Conservation (phyloP, 805 yeast species). For the Candida golubevii region DNA sequence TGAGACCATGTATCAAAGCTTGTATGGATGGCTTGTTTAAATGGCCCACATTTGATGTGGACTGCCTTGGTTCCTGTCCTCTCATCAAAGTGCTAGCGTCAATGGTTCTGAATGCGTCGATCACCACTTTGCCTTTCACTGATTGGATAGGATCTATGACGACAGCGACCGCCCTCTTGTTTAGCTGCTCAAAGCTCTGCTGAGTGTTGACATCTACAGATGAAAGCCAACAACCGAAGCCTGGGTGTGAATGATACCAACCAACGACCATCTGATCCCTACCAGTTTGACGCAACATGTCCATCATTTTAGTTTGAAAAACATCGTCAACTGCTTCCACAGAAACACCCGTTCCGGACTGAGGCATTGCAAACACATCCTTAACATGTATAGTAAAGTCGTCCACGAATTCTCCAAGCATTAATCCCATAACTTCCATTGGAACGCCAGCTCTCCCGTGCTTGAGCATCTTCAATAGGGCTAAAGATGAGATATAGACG, state of each 20-base stretch:
- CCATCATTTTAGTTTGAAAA: constrained; percentile 99
- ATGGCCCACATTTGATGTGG: constrained; percentile 93
- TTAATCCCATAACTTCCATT: constrained; percentile 90
- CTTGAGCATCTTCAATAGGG: constrained; percentile 91
- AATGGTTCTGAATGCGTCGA: constrained; percentile 95
- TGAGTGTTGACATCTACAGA: constrained; percentile 97
- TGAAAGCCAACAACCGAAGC: constrained; percentile 99
- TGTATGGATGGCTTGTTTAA: constrained; percentile 95
- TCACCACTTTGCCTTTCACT: constrained; percentile 97
- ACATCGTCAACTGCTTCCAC: constrained; percentile 99
- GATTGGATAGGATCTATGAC: constrained; percentile 98
- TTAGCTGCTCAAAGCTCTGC: constrained; percentile 94
- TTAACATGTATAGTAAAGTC: constrained; percentile 95
- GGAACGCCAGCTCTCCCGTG: constrained; percentile 92
- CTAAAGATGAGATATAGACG: constrained; percentile 92
- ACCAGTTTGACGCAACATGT: constrained; percentile 98
- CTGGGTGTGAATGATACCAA: constrained; percentile 99
- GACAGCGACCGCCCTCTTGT: constrained; percentile 95
- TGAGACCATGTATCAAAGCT: constrained; percentile 93
- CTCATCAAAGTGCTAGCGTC: constrained; percentile 83
- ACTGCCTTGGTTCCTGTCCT: constrained; percentile 97
- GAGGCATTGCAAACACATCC: constrained; percentile 99
- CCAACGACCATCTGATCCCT: constrained; percentile 99
- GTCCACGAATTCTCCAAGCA: constrained; percentile 97
- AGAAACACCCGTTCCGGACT: constrained; percentile 95